Conservation (phyloP, 2,329 filamentous ascomycete species). For the Xylariaceae sp. region DNA sequence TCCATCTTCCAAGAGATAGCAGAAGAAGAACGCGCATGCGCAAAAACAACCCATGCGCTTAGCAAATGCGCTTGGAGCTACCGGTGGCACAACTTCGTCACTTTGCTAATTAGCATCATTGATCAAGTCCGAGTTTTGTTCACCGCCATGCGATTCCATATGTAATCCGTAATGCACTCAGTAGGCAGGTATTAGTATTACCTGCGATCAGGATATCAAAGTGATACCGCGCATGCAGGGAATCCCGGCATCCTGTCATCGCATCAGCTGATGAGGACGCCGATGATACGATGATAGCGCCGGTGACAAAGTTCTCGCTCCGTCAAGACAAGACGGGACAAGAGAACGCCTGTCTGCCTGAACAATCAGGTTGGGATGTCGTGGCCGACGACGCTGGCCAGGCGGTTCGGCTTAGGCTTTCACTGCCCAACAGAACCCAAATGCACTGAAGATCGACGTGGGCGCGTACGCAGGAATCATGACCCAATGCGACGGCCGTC, state of each 20-base stretch:
- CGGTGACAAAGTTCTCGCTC: no score
- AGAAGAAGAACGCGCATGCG: background rate
- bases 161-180: background rate
- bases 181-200: background rate
- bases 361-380: background rate
- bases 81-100: background rate
- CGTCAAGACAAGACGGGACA: no score
- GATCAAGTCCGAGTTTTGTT: background rate
- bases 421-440: slow-evolving; percentile 12
- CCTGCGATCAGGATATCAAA: background rate
- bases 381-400: background rate
- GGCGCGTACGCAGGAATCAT: slow-evolving; percentile 2
- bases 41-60: background rate
- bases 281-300: background rate
- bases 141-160: background rate
- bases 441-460: slow-evolving; percentile 1
- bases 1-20: background rate
- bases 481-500: slow-evolving; percentile 3
- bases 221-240: background rate
- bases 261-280: background rate
- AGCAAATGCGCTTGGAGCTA: background rate
- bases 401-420: slow-evolving; percentile 8
- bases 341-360: background rate
- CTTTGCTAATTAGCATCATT: background rate
- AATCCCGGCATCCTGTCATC: background rate